Percentiles rank a stretch among this genome's conserved stretches.
Conservation (phyloP, 257 asterid genomes). For the Penstemon newberryi region DNA sequence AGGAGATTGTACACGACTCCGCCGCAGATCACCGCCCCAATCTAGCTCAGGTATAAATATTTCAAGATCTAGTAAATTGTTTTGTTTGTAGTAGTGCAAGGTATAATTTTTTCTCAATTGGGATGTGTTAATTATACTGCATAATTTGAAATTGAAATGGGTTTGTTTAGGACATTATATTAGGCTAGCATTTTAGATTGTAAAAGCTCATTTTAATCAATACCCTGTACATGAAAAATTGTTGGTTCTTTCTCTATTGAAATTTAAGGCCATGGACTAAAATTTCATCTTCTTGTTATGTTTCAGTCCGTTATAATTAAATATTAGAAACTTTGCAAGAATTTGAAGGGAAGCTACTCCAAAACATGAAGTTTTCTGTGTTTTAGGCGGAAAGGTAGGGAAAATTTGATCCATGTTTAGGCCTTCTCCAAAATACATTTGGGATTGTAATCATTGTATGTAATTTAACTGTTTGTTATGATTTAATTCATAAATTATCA, state of each 20-base stretch:
- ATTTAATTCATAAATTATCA: not conserved
- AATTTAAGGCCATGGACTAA: too few species aligned
- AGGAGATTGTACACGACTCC: conserved; percentile 59
- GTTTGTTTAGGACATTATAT: too few species aligned
- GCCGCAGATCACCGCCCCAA: conserved; percentile 69
- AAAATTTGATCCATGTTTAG: too few species aligned
- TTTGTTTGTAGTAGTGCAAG: conserved; percentile 10
- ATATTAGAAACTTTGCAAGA: too few species aligned
- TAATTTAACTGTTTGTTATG: not conserved
- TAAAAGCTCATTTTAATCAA: not conserved
- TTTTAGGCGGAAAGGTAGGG: too few species aligned
- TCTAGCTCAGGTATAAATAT: conserved; percentile 46
- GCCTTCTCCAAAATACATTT: not conserved
- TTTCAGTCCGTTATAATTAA: too few species aligned
- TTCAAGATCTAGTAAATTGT: conserved; percentile 18
- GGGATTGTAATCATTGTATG: not conserved
- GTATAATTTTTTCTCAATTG: not conserved
- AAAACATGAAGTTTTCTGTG: too few species aligned
- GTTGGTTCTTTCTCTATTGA: too few species aligned
- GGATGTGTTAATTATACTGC: conserved; percentile 6
- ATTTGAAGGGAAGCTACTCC: too few species aligned
- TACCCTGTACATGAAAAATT: too few species aligned
- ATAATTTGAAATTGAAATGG: not conserved
- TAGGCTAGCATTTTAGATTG: not conserved
- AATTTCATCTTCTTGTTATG: too few species aligned